Evolutionary conservation across 148 eudicot species (phyloP).

Genomic region (Chenopodium album): DNA sequence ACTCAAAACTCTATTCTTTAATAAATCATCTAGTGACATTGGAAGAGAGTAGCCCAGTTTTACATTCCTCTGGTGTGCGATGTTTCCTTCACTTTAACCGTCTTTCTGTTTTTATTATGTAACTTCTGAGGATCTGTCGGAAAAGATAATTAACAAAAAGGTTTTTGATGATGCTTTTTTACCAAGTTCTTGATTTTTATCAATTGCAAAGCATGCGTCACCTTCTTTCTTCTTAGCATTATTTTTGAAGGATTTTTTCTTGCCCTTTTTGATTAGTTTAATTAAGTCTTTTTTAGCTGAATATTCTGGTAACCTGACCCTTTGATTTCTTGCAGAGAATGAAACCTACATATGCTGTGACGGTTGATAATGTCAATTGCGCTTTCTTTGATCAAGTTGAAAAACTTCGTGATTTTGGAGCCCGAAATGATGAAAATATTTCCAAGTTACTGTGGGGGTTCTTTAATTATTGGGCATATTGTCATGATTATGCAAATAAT

Average conservation of each 20-base stretch:
- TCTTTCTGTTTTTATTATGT: not conserved
- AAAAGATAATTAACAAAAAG: not conserved
- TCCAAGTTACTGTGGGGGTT: constrained; percentile 84
- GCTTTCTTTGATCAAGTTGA: constrained; percentile 85
- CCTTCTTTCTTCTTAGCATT: not conserved
- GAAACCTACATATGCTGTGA: constrained; percentile 60
- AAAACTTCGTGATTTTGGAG: constrained; percentile 64
- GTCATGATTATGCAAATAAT: constrained; percentile 78
- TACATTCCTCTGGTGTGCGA: not conserved
- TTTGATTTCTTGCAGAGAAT: constrained; percentile 48
- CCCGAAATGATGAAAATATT: constrained; percentile 65
- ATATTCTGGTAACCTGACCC: not conserved
- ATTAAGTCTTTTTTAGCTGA: not conserved
- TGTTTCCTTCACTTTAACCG: too few relatives aligned
- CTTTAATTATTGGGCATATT: constrained; percentile 92
- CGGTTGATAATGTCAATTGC: constrained; percentile 63
- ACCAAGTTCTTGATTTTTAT: not conserved
- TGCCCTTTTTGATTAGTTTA: not conserved
- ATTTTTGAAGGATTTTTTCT: not conserved
- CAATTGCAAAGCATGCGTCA: not conserved
- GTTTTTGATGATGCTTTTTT: not conserved
- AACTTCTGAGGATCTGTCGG: not conserved
- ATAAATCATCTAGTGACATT: not conserved
- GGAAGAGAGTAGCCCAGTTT: not conserved
- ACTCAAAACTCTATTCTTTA: not conserved